Evolutionary conservation across 2,329 filamentous ascomycete species (phyloP).

Genomic region (Mollisiaceae sp.): DNA sequence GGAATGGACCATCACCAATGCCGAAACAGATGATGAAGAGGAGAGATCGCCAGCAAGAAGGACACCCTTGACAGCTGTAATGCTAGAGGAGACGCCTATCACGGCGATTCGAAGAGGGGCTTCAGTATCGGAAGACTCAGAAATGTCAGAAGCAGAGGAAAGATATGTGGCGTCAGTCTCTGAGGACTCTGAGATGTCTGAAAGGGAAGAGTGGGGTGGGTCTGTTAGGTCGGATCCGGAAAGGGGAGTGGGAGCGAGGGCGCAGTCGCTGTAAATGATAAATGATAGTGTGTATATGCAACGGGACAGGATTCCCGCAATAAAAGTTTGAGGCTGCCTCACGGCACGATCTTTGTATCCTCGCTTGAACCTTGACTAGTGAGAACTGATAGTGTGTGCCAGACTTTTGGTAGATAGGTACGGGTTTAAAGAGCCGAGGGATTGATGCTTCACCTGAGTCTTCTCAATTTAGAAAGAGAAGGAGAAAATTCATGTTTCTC

Average conservation of each 20-base stretch:
- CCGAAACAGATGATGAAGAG: conserved; percentile 45
- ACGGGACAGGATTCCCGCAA: conserved; percentile 25
- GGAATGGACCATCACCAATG: conserved; percentile 64
- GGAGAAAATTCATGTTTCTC: too few species aligned
- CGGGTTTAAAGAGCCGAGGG: too few species aligned
- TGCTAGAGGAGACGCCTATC: conserved; percentile 30
- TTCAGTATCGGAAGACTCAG: conserved; percentile 27
- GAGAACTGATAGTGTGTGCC: too few species aligned
- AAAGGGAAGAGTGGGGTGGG: conserved; percentile 25
- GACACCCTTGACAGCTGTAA: conserved; percentile 36
- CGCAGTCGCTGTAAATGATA: conserved; percentile 21
- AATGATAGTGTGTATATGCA: conserved; percentile 13
- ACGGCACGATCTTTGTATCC: too few species aligned
- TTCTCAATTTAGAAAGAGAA: too few species aligned
- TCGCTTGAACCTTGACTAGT: too few species aligned
- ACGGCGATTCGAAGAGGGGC: conserved; percentile 33
- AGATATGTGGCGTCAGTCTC: conserved; percentile 24
- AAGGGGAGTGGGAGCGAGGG: conserved; percentile 9
- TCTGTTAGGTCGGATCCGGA: conserved; percentile 19
- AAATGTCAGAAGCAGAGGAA: conserved; percentile 30
- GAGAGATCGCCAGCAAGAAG: conserved; percentile 40
- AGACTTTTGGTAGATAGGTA: too few species aligned
- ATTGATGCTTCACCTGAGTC: too few species aligned
- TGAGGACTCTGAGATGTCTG: conserved; percentile 31
- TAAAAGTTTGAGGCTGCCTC: conserved; percentile 3